Base-by-base conservation (phyloP, 306 rosid genomes). In the Lathyrus tuberosus region DNA sequence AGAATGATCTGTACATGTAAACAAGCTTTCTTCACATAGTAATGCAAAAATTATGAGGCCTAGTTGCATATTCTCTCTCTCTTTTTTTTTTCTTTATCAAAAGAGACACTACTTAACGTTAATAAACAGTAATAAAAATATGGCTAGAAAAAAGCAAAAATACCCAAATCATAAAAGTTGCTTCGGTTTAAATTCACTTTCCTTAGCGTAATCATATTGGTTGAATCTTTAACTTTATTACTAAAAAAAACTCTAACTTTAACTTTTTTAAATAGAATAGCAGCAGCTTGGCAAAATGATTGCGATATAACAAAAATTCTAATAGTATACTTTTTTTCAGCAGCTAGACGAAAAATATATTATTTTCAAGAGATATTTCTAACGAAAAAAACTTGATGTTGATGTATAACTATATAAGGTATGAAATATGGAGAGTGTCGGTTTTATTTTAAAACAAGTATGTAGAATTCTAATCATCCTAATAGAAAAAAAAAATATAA, bases 181-280 rank as follows among this genome's bases (percentile, higher is more conserved):
- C 46, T 44, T 71, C 11, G 6, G 37, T 13, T 72, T 72, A 4
- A 71, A 60, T 44, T 59, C 48, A 17, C 12, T 47, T 72, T 72
- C 52, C 51, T 60, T 44, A 33, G 10, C 11, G 38, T 20, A 71
- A 60, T 16, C 76, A 58, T 46, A 56, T 12, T 31, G 58, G 7
- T 35, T 57, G 40, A 70, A 33, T 5, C 58, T 40, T 44, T 17
- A 51, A 51, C 28, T 51, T 18, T 11, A 2, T 40, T 40, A 9
- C 9, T 40, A 40, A 10, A 40, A 40, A 11, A 40, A 4, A 51
- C 40, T 52, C 5, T 31, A 31, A 31, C 40, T 52, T 31, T 31
- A 31, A 31, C 37, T 31, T 40, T 28, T 42, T 8, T 31, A 42
- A 44, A 28, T 31, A 60, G 15, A 60, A 38, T 13, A 31, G 2